phyloP scores from a whole-genome alignment of 768 basidiomycete genomes.

The Steccherinum ochraceum region DNA sequence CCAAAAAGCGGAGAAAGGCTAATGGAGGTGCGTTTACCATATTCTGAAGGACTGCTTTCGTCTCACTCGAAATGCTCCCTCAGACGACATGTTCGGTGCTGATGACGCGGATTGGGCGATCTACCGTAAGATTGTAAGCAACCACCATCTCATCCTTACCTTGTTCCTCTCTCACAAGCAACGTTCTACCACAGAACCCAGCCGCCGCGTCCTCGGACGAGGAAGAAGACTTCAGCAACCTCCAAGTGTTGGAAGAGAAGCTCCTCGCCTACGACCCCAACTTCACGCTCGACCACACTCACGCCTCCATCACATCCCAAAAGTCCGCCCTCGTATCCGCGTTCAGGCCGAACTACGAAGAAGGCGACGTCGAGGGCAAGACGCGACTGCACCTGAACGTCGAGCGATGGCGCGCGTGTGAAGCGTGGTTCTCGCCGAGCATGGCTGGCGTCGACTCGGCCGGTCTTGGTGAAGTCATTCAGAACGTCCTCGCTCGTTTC shows the following conservation, averaged over 20 bases:
- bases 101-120: constrained; percentile 97
- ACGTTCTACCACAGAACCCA: constrained; percentile 71
- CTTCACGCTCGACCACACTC: constrained; percentile 79
- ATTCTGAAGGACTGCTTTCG: too few species aligned
- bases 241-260: constrained; percentile 72
- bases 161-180: background rate
- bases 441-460: constrained; percentile 96
- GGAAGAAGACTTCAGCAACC: constrained; percentile 72
- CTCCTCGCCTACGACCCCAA: constrained; percentile 78
- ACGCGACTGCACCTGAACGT: constrained; percentile 84
- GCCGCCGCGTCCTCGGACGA: constrained; percentile 77
- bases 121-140: constrained; percentile 88
- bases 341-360: constrained; percentile 75
- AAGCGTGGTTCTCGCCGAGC: constrained; percentile 87
- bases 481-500: constrained; percentile 74
- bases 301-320: constrained; percentile 67
- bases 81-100: constrained; percentile 90
- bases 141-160: too few species aligned
- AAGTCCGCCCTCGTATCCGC: constrained; percentile 83
- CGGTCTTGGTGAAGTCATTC: constrained; percentile 88
- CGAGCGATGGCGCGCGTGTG: constrained; percentile 87
- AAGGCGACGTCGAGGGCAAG: constrained; percentile 63
- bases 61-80: background rate
- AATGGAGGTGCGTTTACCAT: constrained; percentile 71
- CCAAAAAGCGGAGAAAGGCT: constrained; percentile 81